Evolutionary conservation across 331 rosid genomes (phyloP).

Genomic region (Acacia concinna): DNA sequence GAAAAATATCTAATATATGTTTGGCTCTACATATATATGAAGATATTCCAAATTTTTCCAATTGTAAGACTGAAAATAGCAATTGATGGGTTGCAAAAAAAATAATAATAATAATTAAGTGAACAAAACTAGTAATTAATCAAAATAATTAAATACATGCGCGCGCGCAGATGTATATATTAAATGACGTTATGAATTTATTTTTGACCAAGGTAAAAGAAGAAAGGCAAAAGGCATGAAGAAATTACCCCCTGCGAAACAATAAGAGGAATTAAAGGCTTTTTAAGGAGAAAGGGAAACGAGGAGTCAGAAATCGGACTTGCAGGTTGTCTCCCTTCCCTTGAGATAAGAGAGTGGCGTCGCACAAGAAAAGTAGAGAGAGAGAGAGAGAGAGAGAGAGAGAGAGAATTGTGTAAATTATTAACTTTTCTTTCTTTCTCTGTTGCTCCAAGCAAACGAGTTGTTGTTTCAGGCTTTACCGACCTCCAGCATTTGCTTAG

Average conservation of each 20-base stretch:
- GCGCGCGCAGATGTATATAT: not conserved
- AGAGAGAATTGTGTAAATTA: not conserved
- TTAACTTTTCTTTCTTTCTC: not conserved
- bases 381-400: not conserved
- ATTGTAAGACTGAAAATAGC: not conserved
- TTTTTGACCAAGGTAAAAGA: constrained; percentile 30
- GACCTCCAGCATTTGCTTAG: constrained; percentile 47
- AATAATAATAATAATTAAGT: no score
- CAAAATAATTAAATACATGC: not conserved
- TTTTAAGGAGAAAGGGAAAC: constrained; percentile 50
- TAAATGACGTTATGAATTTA: not conserved
- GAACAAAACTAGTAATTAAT: not conserved
- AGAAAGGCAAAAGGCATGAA: constrained; percentile 33
- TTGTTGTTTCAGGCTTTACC: constrained; percentile 13
- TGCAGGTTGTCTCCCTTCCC: constrained; percentile 54
- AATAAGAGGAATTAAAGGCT: constrained; percentile 39
- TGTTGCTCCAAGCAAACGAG: not conserved
- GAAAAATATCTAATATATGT: not conserved
- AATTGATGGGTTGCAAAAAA: not conserved
- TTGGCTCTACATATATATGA: not conserved
- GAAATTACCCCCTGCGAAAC: constrained; percentile 61
- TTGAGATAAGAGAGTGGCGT: constrained; percentile 26
- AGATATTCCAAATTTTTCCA: not conserved
- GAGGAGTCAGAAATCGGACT: constrained; percentile 46
- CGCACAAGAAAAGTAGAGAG: not conserved